Percentiles rank a stretch among this genome's conserved stretches.
Conservation (phyloP, 306 rosid genomes). For the Calophaca sinica region DNA sequence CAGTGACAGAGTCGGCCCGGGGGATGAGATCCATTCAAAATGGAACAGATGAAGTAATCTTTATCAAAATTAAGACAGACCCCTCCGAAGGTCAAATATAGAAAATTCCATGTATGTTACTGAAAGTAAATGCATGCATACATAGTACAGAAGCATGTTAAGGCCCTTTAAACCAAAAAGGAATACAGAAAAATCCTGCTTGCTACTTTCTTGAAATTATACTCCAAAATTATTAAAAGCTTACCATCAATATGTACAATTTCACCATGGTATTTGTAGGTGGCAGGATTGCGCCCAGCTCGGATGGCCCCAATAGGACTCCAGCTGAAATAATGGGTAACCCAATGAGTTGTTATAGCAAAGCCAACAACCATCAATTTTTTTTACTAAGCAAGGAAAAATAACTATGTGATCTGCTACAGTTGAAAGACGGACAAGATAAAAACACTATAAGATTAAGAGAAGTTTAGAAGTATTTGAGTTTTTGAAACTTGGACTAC, state of each 20-base stretch:
- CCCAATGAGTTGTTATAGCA: constrained; percentile 40
- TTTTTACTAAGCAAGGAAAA: background rate
- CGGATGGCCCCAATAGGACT: constrained; percentile 94
- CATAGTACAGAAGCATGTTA: background rate
- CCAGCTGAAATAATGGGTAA: constrained; percentile 73
- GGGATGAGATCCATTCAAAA: background rate
- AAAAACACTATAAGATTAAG: background rate
- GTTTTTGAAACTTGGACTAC: background rate
- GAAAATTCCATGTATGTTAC: constrained; percentile 24
- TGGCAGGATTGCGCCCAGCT: constrained; percentile 89
- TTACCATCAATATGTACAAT: constrained; percentile 80
- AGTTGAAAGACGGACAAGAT: constrained; percentile 27
- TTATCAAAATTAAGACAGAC: background rate
- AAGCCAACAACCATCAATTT: constrained; percentile 11
- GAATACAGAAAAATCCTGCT: background rate
- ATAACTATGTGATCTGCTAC: background rate
- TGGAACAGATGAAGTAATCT: constrained; percentile 15
- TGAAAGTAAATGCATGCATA: constrained; percentile 15
- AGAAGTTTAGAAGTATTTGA: background rate
- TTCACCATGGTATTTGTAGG: constrained; percentile 71
- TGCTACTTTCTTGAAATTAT: constrained; percentile 25
- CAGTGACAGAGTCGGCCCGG: background rate
- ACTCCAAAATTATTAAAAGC: constrained; percentile 37
- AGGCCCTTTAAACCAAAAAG: background rate
- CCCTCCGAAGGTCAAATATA: background rate